These are phyloP conservation scores for Waitea zeae DNA, from an alignment of 1,284 basidiomycete genomes.

Conservation along the genomic window DNA sequence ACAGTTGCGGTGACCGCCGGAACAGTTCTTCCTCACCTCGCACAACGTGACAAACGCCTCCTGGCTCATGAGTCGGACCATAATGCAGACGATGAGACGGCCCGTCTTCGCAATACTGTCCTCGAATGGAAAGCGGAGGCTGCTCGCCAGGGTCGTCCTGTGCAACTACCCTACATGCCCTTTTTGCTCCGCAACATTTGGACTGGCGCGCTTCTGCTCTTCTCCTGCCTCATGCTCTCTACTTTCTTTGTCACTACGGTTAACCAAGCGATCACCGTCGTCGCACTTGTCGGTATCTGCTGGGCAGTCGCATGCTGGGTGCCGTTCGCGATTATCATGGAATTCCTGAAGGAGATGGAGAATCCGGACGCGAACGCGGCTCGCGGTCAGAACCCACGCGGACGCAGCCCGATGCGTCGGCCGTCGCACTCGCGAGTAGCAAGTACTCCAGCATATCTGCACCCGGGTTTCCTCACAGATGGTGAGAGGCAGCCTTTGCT, in stretches of 20 bases:
- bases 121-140: slow-evolving; percentile 73
- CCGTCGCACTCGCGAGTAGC: slow-evolving; percentile 25
- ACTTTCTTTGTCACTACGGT: slow-evolving; percentile 77
- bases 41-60: slow-evolving; percentile 61
- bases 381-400: background rate
- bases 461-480: slow-evolving; percentile 6
- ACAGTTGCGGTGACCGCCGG: slow-evolving; percentile 77
- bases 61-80: slow-evolving; percentile 49
- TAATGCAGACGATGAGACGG: slow-evolving; percentile 58
- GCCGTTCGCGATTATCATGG: slow-evolving; percentile 85
- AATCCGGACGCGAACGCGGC: background rate
- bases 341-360: slow-evolving; percentile 74
- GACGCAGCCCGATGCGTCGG: slow-evolving; percentile 9
- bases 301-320: slow-evolving; percentile 96
- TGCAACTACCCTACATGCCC: slow-evolving; percentile 71
- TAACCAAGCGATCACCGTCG: slow-evolving; percentile 62
- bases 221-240: slow-evolving; percentile 59
- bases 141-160: slow-evolving; percentile 45
- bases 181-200: slow-evolving; percentile 85
- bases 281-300: slow-evolving; percentile 76
- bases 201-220: slow-evolving; percentile 72
- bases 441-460: slow-evolving; percentile 22
- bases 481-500: slow-evolving; percentile 50
- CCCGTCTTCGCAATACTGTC: slow-evolving; percentile 52
- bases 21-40: slow-evolving; percentile 66